Evolutionary conservation across 1,284 basidiomycete genomes (phyloP), one percentile per base, ranked within the genome.

Genomic region (Cutaneotrichosporon dermatis): DNA sequence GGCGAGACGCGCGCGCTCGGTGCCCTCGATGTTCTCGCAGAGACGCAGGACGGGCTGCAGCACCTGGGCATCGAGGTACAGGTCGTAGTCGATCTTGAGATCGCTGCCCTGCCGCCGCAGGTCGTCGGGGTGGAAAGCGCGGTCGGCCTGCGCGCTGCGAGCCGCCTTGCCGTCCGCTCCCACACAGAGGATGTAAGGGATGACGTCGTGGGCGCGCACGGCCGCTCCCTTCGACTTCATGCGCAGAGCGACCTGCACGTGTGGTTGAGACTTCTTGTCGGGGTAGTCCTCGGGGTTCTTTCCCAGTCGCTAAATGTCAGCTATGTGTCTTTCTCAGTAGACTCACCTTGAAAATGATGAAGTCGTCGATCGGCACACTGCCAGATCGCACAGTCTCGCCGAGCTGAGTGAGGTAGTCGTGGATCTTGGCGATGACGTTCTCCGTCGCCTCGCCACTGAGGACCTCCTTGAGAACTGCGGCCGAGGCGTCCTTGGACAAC

Each of bases 201-300:
- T 90, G 60, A 99, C 94, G 75, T 98, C 94, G 52, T 95, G 93
- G 4, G 84, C 85, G 42, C 88, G 86, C 0, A 91, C 88, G 15
- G 85, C 85, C 4, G 84, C 85, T 37, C 93, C 92, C 66, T 86
- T 88, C 2, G 86, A 83, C 78, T 94, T 95, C 87, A 96, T 87
- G 35, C 91, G 84, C 59, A 96, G 80, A 0, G 95, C 95, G 11
- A 99, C 96, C 70, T 97, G 93, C 1, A 99, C 96, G 71, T 99
- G 96, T 1, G 95, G 95, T 69, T 95, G 93, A 45, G 83, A 86
- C 79, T 97, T 97, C 33, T 86, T 89, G 72, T 98, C 94, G 0
- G 94, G 93, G 71, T 98, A 99, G 72, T 95, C 94, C 71, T 94
- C 89, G 0, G 92, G 93, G 66, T 92, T 90, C 81, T 95, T 97